phyloP scores from a whole-genome alignment of 345 rosid genomes.

The Cochlearia excelsa region DNA sequence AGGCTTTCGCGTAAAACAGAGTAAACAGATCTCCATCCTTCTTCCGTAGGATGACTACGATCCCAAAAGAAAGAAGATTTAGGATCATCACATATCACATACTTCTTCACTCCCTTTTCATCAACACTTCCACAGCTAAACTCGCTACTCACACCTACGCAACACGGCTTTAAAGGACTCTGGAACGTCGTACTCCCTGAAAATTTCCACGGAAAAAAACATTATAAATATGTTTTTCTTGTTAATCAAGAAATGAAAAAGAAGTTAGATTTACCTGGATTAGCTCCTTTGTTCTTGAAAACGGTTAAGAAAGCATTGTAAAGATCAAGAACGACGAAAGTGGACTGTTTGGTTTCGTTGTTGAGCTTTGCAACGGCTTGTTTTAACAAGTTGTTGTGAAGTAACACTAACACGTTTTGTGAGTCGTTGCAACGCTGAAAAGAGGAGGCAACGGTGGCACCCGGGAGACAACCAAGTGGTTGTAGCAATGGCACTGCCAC shows the following conservation, averaged over 20 bases:
- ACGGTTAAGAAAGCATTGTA: conserved; percentile 53
- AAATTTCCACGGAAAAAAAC: not conserved
- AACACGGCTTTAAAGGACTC: conserved; percentile 61
- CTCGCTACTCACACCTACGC: conserved; percentile 38
- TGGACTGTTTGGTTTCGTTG: conserved; percentile 33
- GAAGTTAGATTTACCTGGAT: conserved; percentile 22
- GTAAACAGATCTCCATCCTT: conserved; percentile 53
- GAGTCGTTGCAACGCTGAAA: conserved; percentile 53
- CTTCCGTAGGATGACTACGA: conserved; percentile 50
- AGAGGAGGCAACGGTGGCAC: conserved; percentile 28
- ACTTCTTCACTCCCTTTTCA: conserved; percentile 44
- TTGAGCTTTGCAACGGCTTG: conserved; percentile 51
- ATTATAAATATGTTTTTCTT: too few relatives aligned
- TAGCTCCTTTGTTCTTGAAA: conserved; percentile 44
- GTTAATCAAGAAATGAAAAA: too few relatives aligned
- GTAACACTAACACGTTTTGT: conserved; percentile 37
- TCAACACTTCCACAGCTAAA: conserved; percentile 49
- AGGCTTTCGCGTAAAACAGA: conserved; percentile 40
- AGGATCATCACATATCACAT: conserved; percentile 46
- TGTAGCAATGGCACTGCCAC: conserved; percentile 46
- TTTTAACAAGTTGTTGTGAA: conserved; percentile 56
- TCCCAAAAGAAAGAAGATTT: conserved; percentile 59
- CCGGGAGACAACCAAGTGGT: conserved; percentile 83
- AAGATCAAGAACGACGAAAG: conserved; percentile 55
- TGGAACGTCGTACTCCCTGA: conserved; percentile 43